Conservation (phyloP, 2,329 filamentous ascomycete species). For the Coccinonectria pachysandricola region DNA sequence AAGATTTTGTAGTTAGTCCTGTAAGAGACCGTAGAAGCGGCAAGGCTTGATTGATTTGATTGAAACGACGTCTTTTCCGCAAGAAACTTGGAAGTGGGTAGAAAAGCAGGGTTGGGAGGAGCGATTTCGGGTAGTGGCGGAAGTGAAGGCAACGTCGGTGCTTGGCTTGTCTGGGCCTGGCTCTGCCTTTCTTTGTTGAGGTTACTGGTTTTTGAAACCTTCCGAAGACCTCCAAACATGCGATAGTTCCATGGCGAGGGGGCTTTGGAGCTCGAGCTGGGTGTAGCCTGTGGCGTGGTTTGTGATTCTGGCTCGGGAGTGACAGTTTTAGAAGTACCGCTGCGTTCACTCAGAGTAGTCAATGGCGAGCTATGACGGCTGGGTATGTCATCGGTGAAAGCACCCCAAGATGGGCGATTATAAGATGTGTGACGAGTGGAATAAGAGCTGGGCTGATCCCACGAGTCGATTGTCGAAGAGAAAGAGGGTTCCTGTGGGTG, state of each 20-base stretch:
- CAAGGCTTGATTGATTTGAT: too few relatives aligned
- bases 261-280: constrained; percentile 10
- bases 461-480: constrained; percentile 22
- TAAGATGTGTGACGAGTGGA: too few relatives aligned
- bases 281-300: too few relatives aligned
- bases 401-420: constrained; percentile 35
- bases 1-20: constrained; percentile 46
- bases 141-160: constrained; percentile 14
- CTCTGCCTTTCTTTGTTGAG: constrained; percentile 34
- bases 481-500: constrained; percentile 23
- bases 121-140: constrained; percentile 22
- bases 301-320: constrained; percentile 8
- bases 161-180: constrained; percentile 22
- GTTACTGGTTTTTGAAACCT: constrained; percentile 32
- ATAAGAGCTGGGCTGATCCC: constrained; percentile 30
- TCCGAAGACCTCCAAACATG: constrained; percentile 44
- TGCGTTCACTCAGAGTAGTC: constrained; percentile 35
- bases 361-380: constrained; percentile 39
- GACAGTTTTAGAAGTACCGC: constrained; percentile 13
- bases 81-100: constrained; percentile 11
- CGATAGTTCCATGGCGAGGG: constrained; percentile 42
- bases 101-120: constrained; percentile 9
- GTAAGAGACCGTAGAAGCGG: constrained; percentile 39
- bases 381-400: constrained; percentile 36
- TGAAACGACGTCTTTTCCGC: constrained; percentile 13